These are phyloP conservation scores for Dimargaris cristalligena DNA, from an alignment of 192 early-diverging fungal species.

Conservation along the genomic window DNA sequence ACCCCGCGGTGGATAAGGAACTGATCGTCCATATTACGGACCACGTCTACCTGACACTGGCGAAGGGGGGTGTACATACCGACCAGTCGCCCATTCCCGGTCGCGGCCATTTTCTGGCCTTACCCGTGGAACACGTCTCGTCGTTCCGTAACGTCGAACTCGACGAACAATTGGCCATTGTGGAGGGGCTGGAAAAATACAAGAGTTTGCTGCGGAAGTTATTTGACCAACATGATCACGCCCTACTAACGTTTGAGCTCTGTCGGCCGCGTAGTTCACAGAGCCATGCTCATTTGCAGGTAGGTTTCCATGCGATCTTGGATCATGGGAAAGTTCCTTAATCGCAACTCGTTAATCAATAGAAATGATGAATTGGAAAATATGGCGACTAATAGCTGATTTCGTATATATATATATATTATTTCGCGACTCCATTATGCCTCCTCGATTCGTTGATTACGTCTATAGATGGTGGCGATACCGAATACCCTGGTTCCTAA, in stretches of 20 bases:
- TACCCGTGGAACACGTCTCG: constrained; percentile 39
- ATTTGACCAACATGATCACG: constrained; percentile 38
- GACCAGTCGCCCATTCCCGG: constrained; percentile 41
- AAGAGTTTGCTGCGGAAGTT: constrained; percentile 31
- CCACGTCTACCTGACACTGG: constrained; percentile 67
- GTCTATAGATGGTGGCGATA: constrained; percentile 22
- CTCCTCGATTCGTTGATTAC: too few relatives aligned
- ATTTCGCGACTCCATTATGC: too few relatives aligned
- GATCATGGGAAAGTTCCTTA: too few relatives aligned
- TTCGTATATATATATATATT: too few relatives aligned
- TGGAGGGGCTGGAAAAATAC: constrained; percentile 35
- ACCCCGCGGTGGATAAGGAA: constrained; percentile 78
- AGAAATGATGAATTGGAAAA: too few relatives aligned
- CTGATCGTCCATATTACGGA: constrained; percentile 69
- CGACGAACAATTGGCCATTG: background rate
- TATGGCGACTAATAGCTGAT: too few relatives aligned
- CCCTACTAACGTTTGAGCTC: constrained; percentile 60
- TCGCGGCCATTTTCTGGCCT: constrained; percentile 67
- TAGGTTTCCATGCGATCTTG: too few relatives aligned
- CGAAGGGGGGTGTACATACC: constrained; percentile 70
- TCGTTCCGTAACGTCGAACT: constrained; percentile 16
- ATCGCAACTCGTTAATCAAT: too few relatives aligned
- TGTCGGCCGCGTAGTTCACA: constrained; percentile 31
- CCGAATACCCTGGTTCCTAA: constrained; percentile 10
- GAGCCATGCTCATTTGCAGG: constrained; percentile 55